A percentile compares a stretch with the other conserved stretches of the same genome.
Evolutionary conservation across 768 basidiomycete genomes (phyloP).

Genomic region (Leucosporidium scottii): DNA sequence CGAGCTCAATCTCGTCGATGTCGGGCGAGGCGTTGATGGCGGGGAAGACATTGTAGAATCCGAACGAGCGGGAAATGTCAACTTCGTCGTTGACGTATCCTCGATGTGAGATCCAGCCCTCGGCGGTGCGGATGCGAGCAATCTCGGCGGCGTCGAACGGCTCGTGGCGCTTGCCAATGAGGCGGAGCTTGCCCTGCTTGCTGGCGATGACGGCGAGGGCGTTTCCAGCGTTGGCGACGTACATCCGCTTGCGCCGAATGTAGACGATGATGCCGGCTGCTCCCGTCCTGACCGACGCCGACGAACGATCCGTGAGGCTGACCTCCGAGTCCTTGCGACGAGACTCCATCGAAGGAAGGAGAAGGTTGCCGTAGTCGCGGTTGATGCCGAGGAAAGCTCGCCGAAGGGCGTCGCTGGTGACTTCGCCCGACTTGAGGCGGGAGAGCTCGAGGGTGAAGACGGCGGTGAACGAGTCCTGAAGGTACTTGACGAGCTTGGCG

Average conservation of each 20-base stretch:
- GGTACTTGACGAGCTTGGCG: slow-evolving; percentile 63
- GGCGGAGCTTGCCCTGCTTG: slow-evolving; percentile 59
- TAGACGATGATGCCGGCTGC: slow-evolving; percentile 83
- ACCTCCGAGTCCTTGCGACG: slow-evolving; percentile 30
- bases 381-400: slow-evolving; percentile 83
- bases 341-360: slow-evolving; percentile 40
- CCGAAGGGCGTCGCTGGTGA: slow-evolving; percentile 67
- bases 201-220: slow-evolving; percentile 62
- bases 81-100: slow-evolving; percentile 87
- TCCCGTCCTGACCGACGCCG: slow-evolving; percentile 55
- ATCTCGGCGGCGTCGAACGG: slow-evolving; percentile 83
- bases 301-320: slow-evolving; percentile 19
- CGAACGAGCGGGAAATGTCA: slow-evolving; percentile 87
- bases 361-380: slow-evolving; percentile 63
- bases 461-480: slow-evolving; percentile 69
- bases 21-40: slow-evolving; percentile 84
- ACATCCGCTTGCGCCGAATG: slow-evolving; percentile 66
- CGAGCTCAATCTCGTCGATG: slow-evolving; percentile 60
- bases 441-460: slow-evolving; percentile 58
- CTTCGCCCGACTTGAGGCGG: slow-evolving; percentile 50
- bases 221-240: slow-evolving; percentile 84
- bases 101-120: slow-evolving; percentile 87
- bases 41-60: slow-evolving; percentile 81
- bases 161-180: slow-evolving; percentile 74
- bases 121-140: slow-evolving; percentile 75